Percentiles rank a stretch among this genome's conserved stretches.
These are phyloP conservation scores for Leishmania tarentolae DNA, from an alignment of 208 protist species.

Conservation along the genomic window DNA sequence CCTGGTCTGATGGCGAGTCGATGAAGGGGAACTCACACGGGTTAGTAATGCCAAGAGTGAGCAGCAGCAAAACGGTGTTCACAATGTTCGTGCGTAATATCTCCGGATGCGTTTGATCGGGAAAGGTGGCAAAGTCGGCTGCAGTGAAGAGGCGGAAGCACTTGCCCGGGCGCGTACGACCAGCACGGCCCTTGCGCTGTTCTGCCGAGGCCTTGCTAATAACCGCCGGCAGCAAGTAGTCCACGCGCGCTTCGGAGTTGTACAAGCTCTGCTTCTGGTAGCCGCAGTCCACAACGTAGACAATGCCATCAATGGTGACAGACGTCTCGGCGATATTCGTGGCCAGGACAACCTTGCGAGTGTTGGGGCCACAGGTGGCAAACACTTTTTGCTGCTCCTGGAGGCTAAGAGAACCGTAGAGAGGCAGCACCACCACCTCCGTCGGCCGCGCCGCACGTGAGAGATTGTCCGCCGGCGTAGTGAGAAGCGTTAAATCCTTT, in stretches of 20 bases:
- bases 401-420: slow-evolving; percentile 82
- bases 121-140: slow-evolving; percentile 78
- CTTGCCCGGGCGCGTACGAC: slow-evolving; percentile 98
- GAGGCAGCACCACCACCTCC: slow-evolving; percentile 60
- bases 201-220: slow-evolving; percentile 98
- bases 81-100: slow-evolving; percentile 97
- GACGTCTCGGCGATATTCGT: slow-evolving; percentile 99
- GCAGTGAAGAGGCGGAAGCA: slow-evolving; percentile 97
- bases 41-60: slow-evolving; percentile 96
- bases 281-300: slow-evolving; percentile 99
- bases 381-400: slow-evolving; percentile 86
- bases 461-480: background rate
- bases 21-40: slow-evolving; percentile 97
- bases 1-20: slow-evolving; percentile 96
- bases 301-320: slow-evolving; percentile 99
- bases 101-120: slow-evolving; percentile 91
- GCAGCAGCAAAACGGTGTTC: slow-evolving; percentile 95
- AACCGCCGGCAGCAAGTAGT: slow-evolving; percentile 97
- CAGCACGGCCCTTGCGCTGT: slow-evolving; percentile 99
- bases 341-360: slow-evolving; percentile 95
- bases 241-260: slow-evolving; percentile 95
- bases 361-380: slow-evolving; percentile 28
- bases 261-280: slow-evolving; percentile 99
- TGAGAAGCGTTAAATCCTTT: background rate
- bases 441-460: slow-evolving; percentile 19